Evolutionary conservation across 139 green algal species (phyloP).

Genomic region (Volvox reticuliferus): DNA sequence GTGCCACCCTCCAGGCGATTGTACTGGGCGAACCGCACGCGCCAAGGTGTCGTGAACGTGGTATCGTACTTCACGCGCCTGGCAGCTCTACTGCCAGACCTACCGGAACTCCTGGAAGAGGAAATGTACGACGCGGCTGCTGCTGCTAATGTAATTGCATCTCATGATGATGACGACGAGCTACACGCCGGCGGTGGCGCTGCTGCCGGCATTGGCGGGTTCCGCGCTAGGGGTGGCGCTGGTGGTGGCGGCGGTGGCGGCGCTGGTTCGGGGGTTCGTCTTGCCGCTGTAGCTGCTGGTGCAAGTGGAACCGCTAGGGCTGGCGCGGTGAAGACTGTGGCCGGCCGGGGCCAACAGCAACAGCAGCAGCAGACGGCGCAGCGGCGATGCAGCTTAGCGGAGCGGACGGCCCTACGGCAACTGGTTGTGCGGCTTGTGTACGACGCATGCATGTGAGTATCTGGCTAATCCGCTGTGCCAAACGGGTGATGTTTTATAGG

Average conservation of each 20-base stretch:
- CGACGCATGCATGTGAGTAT: slow-evolving; percentile 20
- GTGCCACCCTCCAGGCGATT: neutral
- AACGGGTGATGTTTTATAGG: too few relatives aligned
- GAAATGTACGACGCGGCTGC: neutral
- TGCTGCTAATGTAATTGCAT: too few relatives aligned
- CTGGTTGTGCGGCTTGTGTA: slow-evolving; percentile 37
- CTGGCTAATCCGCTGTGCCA: neutral
- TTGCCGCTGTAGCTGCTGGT: too few relatives aligned
- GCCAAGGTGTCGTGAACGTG: slow-evolving; percentile 31
- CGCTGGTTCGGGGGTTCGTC: neutral
- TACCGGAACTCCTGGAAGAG: slow-evolving; percentile 12
- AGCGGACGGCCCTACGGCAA: slow-evolving; percentile 29
- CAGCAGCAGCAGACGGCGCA: neutral
- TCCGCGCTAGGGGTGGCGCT: neutral
- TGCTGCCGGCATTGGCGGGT: neutral
- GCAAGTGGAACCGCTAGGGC: neutral
- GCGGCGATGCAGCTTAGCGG: neutral
- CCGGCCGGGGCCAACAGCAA: neutral
- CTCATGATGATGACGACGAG: neutral
- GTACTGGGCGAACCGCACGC: slow-evolving; percentile 32
- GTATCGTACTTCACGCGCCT: slow-evolving; percentile 23
- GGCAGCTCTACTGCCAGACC: slow-evolving; percentile 4
- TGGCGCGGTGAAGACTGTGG: neutral
- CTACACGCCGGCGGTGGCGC: neutral
- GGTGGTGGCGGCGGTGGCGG: neutral